Percentiles rank a stretch among this genome's conserved stretches.
Evolutionary conservation across 2,329 filamentous ascomycete species (phyloP).

Genomic region (Hyphodiscus sp.): DNA sequence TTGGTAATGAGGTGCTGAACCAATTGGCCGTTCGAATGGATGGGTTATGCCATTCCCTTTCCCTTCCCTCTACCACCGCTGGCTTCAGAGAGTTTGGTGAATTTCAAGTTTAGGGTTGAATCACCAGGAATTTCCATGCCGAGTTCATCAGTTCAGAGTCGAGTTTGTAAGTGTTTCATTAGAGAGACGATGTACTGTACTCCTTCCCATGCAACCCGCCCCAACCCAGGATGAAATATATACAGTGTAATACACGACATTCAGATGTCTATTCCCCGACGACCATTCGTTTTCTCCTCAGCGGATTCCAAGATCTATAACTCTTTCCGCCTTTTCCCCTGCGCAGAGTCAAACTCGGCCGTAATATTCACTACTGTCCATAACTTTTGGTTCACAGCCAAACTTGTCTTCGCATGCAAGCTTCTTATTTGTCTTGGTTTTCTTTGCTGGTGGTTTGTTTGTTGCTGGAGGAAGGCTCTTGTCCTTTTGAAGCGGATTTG

Average conservation of each 20-base stretch:
- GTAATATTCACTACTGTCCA: background rate
- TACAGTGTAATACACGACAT: background rate
- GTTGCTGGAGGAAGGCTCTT: constrained; percentile 3
- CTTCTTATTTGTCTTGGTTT: constrained; percentile 29
- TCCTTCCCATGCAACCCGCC: background rate
- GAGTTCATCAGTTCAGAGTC: too few relatives aligned
- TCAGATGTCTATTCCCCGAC: background rate
- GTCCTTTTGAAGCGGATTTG: constrained; percentile 45
- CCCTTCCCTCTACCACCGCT: too few relatives aligned
- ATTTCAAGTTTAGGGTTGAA: too few relatives aligned
- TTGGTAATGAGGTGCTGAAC: too few relatives aligned
- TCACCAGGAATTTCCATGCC: too few relatives aligned
- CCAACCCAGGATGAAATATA: background rate
- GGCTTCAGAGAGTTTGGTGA: too few relatives aligned
- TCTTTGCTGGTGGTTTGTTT: constrained; percentile 50
- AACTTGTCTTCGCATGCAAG: background rate
- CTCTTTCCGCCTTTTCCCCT: background rate
- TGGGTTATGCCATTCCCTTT: too few relatives aligned
- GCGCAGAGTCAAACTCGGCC: background rate
- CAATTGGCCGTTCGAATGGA: too few relatives aligned
- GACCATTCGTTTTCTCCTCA: background rate
- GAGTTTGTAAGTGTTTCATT: too few relatives aligned
- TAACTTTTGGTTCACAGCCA: background rate
- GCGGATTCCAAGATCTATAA: too few relatives aligned
- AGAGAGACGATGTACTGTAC: background rate